These are phyloP conservation scores for Colletotrichum navitas DNA, from an alignment of 2,329 filamentous ascomycete species.

Conservation along the genomic window DNA sequence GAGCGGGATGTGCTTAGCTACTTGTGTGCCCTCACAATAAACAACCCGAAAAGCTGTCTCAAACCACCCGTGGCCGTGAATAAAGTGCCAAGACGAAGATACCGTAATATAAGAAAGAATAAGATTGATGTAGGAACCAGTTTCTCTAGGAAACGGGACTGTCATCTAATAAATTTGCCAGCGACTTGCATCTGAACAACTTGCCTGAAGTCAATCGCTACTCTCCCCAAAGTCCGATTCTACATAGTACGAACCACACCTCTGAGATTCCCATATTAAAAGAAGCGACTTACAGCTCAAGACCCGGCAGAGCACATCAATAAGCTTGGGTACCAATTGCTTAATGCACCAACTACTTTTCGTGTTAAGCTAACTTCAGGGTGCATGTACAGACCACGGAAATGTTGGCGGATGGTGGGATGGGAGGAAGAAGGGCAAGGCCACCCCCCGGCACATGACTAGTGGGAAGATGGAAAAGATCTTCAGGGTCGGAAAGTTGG, in stretches of 20 bases:
- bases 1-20: not conserved
- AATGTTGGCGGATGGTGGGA: not conserved
- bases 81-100: not conserved
- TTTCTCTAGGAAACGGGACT: not conserved
- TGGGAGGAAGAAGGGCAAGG: not conserved
- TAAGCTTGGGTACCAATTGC: not conserved
- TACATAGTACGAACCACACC: not conserved
- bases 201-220: not conserved
- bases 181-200: not conserved
- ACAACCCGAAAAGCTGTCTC: too few species aligned
- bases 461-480: slow-evolving; percentile 17
- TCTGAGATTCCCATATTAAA: fast-evolving
- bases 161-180: not conserved
- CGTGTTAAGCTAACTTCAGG: not conserved
- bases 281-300: not conserved
- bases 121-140: not conserved
- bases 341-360: not conserved
- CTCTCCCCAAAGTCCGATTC: not conserved
- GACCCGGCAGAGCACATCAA: not conserved
- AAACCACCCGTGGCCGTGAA: not conserved
- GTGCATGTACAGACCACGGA: not conserved
- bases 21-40: not conserved
- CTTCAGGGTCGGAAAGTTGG: slow-evolving; percentile 25
- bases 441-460: not conserved
- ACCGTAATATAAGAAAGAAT: fast-evolving